phyloP scores from a whole-genome alignment of 148 eudicot genomes.

The Persicaria maculosa region DNA sequence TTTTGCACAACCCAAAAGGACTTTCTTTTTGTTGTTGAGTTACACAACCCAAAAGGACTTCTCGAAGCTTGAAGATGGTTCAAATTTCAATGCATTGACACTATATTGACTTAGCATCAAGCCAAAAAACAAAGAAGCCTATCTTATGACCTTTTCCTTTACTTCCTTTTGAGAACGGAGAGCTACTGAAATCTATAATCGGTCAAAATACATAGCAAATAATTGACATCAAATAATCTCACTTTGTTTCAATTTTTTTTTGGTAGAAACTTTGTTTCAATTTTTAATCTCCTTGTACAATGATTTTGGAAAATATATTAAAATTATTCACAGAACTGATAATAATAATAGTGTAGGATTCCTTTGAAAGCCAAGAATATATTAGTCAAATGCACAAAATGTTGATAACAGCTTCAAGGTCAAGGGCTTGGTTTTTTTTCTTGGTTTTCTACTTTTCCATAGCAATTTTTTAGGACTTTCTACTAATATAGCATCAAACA shows the following conservation, averaged over 20 bases:
- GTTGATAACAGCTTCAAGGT: not conserved
- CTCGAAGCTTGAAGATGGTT: not conserved
- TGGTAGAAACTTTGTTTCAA: too few species aligned
- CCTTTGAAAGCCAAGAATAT: not conserved
- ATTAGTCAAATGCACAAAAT: not conserved
- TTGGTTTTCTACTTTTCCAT: not conserved
- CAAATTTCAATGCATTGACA: not conserved
- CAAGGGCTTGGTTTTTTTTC: not conserved
- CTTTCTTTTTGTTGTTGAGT: too few species aligned
- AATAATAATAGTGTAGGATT: too few species aligned
- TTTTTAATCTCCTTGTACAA: too few species aligned
- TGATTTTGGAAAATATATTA: too few species aligned
- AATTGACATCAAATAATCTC: too few species aligned
- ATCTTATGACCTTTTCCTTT: not conserved
- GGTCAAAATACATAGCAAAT: not conserved
- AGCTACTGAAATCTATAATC: not conserved
- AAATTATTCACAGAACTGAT: too few species aligned
- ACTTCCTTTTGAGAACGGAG: not conserved
- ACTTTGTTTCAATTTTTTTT: too few species aligned
- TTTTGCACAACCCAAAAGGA: not conserved
- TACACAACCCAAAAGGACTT: not conserved
- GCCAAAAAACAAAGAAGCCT: not conserved
- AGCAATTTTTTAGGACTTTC: not conserved
- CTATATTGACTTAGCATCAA: not conserved
- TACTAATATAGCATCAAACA: not conserved